Conservation (phyloP, 2,329 filamentous ascomycete genomes). For the Ascochyta clinopodiicola region DNA sequence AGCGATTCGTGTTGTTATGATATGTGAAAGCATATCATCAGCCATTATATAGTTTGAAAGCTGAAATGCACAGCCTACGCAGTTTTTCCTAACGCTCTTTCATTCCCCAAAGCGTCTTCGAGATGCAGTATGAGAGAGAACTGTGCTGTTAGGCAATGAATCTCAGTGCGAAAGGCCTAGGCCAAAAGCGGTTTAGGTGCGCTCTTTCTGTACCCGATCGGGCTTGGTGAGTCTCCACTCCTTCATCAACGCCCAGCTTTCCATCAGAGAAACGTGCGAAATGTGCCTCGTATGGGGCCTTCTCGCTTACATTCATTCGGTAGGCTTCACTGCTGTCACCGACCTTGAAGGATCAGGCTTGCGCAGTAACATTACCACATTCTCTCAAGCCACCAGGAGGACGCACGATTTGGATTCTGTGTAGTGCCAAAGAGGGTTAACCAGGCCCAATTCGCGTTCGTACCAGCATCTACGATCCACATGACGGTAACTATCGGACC, state of each 20-base stretch:
- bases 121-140: not conserved
- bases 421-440: not conserved
- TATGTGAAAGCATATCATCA: not conserved
- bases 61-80: not conserved
- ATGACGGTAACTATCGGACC: slow-evolving; percentile 32
- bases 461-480: not conserved
- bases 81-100: not conserved
- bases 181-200: slow-evolving; percentile 21
- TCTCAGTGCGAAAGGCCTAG: not conserved
- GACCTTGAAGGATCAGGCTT: not conserved
- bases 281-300: not conserved
- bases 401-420: not conserved
- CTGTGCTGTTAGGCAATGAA: not conserved
- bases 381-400: not conserved
- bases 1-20: not conserved
- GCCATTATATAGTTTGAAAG: not conserved
- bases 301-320: not conserved
- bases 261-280: not conserved
- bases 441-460: not conserved
- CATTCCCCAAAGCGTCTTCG: not conserved
- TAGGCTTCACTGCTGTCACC: not conserved
- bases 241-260: not conserved
- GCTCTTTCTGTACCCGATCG: slow-evolving; percentile 25
- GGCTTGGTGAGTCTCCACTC: slow-evolving; percentile 2
- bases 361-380: slow-evolving; percentile 8